Evolutionary conservation across 306 rosid genomes (phyloP), one percentile per base, ranked within the genome.

Genomic region (Biancaea sappan): DNA sequence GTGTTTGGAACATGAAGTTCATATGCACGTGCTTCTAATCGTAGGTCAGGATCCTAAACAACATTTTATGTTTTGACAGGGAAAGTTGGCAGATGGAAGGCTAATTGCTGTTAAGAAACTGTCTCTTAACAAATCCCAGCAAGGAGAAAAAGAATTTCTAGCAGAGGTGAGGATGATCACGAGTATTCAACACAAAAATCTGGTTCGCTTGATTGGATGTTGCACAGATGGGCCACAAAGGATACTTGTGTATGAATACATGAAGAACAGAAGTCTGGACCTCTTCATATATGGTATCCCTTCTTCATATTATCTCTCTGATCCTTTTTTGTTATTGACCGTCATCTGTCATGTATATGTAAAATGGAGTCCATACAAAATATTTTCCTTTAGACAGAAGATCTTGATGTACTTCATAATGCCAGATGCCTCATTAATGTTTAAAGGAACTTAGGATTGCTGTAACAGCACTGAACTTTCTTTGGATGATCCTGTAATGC

Each of bases 151-250:
- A 35, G 97, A 91, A 53, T 94, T 94, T 84, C 89, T 86, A 69
- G 66, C 91, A 40, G 98, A 94, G 79, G 95, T 94, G 84, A 91
- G 88, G 80, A 54, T 87, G 83, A 90, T 91, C 79, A 87, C 94
- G 11, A 89, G 97, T 81, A 92, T 91, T 69, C 98, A 94, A 71
- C 98, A 94, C 85, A 91, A 86, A 74, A 91, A 91, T 82, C 87
- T 94, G 19, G 93, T 94, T 79, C 91, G 89, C 54, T 90, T 91
- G 66, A 78, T 94, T 3, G 97, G 98, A 52, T 91, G 95, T 73
- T 94, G 98, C 82, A 70, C 92, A 3, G 89, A 90, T 41, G 98
- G 95, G 12, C 86, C 90, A 56, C 88, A 94, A 69, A 81, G 97
- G 86, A 82, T 90, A 35, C 92, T 94, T 35, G 96, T 94, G 5